phyloP scores from a whole-genome alignment of 192 early-diverging fungal species.

The Coemansia sp. region DNA sequence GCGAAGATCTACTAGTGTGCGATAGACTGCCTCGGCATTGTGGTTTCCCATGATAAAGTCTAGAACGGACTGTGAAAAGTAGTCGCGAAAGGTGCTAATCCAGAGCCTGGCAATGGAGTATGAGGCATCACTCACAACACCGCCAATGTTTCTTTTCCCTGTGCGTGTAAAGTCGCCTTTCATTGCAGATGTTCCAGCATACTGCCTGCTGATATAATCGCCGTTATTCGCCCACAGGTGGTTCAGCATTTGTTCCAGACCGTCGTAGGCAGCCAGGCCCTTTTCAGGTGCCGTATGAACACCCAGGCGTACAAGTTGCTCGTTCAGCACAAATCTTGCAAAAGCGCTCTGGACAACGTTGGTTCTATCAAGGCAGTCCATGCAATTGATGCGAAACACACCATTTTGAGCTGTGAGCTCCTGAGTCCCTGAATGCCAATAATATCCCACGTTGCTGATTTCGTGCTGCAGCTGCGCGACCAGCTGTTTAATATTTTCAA shows the following conservation, averaged over 20 bases:
- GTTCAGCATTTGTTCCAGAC: slow-evolving; percentile 68
- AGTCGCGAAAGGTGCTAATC: slow-evolving; percentile 74
- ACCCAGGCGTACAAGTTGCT: slow-evolving; percentile 68
- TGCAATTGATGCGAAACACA: slow-evolving; percentile 84
- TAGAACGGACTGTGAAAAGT: slow-evolving; percentile 62
- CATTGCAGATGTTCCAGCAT: slow-evolving; percentile 77
- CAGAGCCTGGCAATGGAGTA: slow-evolving; percentile 76
- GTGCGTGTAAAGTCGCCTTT: slow-evolving; percentile 79
- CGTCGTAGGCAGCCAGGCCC: slow-evolving; percentile 63
- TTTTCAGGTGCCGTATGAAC: slow-evolving; percentile 66
- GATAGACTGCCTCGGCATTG: slow-evolving; percentile 35
- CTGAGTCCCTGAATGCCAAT: slow-evolving; percentile 30
- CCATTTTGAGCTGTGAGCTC: slow-evolving; percentile 49
- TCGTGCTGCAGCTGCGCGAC: slow-evolving; percentile 68
- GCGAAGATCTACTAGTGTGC: slow-evolving; percentile 44
- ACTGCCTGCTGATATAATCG: slow-evolving; percentile 74
- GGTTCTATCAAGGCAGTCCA: slow-evolving; percentile 98
- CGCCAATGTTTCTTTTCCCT: slow-evolving; percentile 72
- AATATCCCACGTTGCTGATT: slow-evolving; percentile 65
- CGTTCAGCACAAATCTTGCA: slow-evolving; percentile 63
- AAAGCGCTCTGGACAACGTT: slow-evolving; percentile 84
- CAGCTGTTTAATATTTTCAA: slow-evolving; percentile 82
- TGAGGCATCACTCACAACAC: slow-evolving; percentile 74
- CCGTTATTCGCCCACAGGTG: slow-evolving; percentile 81
- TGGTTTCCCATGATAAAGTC: slow-evolving; percentile 47